These are phyloP conservation scores for Phytophthora nicotianae DNA, from an alignment of 352 stramenopile genomes.

Conservation along the genomic window DNA sequence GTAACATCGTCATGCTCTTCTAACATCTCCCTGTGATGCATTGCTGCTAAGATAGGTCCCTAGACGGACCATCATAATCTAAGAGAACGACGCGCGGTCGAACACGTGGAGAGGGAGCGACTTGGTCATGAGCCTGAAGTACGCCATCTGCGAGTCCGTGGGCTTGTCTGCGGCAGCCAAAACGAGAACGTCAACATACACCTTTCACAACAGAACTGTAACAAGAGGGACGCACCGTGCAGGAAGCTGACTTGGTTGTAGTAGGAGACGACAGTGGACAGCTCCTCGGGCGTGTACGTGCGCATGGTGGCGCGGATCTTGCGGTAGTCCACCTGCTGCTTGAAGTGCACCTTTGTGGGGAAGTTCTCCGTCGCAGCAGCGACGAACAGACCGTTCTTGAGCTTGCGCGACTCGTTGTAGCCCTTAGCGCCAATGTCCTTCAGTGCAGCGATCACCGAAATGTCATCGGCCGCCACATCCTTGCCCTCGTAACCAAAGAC, in stretches of 20 bases:
- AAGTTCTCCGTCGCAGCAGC: conserved; percentile 87
- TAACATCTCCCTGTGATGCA: conserved; percentile 24
- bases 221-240: conserved; percentile 44
- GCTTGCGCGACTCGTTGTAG: conserved; percentile 60
- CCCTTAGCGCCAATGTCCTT: conserved; percentile 72
- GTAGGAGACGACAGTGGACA: conserved; percentile 77
- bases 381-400: conserved; percentile 84
- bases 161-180: conserved; percentile 56
- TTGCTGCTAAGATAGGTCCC: conserved; percentile 9
- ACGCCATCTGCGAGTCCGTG: conserved; percentile 70
- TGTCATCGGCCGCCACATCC: conserved; percentile 73
- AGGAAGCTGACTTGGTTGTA: conserved; percentile 87
- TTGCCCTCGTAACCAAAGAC: conserved; percentile 88
- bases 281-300: conserved; percentile 78
- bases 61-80: conserved; percentile 29
- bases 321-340: conserved; percentile 85
- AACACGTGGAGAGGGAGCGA: conserved; percentile 78
- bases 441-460: conserved; percentile 82
- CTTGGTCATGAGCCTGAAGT: conserved; percentile 90
- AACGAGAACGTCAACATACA: conserved; percentile 6
- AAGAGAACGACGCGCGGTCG: conserved; percentile 85
- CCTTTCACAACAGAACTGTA: conserved; percentile 1
- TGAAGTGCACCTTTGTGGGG: conserved; percentile 76
- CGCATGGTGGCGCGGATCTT: conserved; percentile 77
- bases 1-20: conserved; percentile 23